phyloP scores from a whole-genome alignment of 148 eudicot genomes.

The Camellia japonica region DNA sequence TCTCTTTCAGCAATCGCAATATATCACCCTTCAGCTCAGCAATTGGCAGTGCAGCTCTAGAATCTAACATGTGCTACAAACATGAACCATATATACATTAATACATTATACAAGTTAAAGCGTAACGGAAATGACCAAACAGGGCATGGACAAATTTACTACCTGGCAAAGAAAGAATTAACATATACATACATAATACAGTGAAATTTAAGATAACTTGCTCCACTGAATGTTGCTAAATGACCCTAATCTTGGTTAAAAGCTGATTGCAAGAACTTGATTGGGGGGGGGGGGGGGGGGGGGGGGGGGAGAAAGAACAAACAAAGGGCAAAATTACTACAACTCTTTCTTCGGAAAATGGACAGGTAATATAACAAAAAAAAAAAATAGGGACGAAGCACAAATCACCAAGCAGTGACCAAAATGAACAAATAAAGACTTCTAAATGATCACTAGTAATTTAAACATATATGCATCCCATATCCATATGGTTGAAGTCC shows the following conservation, averaged over 20 bases:
- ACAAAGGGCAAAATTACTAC: too few relatives aligned
- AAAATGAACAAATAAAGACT: neutral
- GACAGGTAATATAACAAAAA: too few relatives aligned
- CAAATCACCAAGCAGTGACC: neutral
- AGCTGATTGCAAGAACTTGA: neutral
- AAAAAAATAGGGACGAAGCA: too few relatives aligned
- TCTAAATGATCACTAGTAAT: too few relatives aligned
- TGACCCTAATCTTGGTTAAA: neutral
- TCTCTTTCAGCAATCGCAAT: conserved; percentile 55
- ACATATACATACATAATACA: neutral
- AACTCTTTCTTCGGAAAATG: too few relatives aligned
- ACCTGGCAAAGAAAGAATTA: neutral
- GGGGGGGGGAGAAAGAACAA: too few relatives aligned
- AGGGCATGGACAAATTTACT: conserved; percentile 7
- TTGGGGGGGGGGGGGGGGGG: too few relatives aligned
- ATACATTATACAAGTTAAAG: neutral
- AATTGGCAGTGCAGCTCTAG: conserved; percentile 85
- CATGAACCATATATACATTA: neutral
- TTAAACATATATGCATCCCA: too few relatives aligned
- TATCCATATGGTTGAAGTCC: too few relatives aligned
- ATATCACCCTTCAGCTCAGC: conserved; percentile 72
- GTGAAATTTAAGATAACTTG: conserved; percentile 4
- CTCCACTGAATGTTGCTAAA: neutral
- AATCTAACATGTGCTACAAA: conserved; percentile 65
- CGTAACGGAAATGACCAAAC: neutral